These are phyloP conservation scores for Medakamo hakoo DNA, from an alignment of 139 green algal species.

Conservation along the genomic window DNA sequence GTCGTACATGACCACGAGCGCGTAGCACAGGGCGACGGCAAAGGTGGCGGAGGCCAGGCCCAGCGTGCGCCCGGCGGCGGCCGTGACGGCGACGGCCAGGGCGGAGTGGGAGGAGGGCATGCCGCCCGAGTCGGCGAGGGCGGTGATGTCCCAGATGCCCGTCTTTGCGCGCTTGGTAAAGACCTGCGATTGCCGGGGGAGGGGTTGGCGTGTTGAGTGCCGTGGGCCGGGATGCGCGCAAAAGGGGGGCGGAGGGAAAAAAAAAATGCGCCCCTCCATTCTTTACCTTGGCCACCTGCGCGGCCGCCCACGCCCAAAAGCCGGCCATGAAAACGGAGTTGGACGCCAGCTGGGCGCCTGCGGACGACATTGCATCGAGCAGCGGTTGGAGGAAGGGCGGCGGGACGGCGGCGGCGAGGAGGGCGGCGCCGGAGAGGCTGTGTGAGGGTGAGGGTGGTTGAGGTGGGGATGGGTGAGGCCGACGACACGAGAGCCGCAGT, in stretches of 20 bases:
- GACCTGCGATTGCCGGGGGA: too few relatives aligned
- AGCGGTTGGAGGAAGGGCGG: background rate
- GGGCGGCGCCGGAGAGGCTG: background rate
- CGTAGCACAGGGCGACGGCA: constrained; percentile 73
- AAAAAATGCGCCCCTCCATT: too few relatives aligned
- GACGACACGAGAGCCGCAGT: too few relatives aligned
- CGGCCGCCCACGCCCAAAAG: constrained; percentile 74
- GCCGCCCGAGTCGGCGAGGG: constrained; percentile 75
- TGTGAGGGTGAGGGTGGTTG: background rate
- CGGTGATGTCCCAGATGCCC: constrained; percentile 56
- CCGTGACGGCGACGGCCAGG: constrained; percentile 77
- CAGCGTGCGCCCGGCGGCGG: constrained; percentile 64
- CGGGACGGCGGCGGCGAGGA: background rate
- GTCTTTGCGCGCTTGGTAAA: constrained; percentile 73
- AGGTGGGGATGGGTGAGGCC: too few relatives aligned
- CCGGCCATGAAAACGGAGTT: constrained; percentile 77
- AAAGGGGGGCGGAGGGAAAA: too few relatives aligned
- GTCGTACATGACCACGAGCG: constrained; percentile 97
- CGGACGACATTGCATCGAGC: background rate
- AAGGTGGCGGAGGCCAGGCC: constrained; percentile 75
- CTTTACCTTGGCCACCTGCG: constrained; percentile 77
- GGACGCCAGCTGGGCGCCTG: constrained; percentile 13
- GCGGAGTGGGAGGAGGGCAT: constrained; percentile 96
- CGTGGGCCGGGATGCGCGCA: too few relatives aligned
- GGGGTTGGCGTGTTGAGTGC: too few relatives aligned